Conservation (phyloP, 78 protist genomes). For the Dictyostelium discoideum region dicty_2.7 NC_007088.5:2573501-2574000, state of each 20-base stretch:
- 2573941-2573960: slow-evolving; percentile 80
- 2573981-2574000: slow-evolving; percentile 80
- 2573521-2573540: slow-evolving; percentile 90
- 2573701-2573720: slow-evolving; percentile 87
- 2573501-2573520: slow-evolving; percentile 89
- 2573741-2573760: slow-evolving; percentile 71
- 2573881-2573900: slow-evolving; percentile 71
- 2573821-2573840: slow-evolving; percentile 90
- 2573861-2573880: slow-evolving; percentile 92
- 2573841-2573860: slow-evolving; percentile 93
- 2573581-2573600: slow-evolving; percentile 79
- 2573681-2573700: slow-evolving; percentile 73
- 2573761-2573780: slow-evolving; percentile 87
- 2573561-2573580: slow-evolving; percentile 39
- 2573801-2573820: slow-evolving; percentile 80
- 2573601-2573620: slow-evolving; percentile 80
- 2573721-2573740: slow-evolving; percentile 78
- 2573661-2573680: slow-evolving; percentile 61
- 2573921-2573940: slow-evolving; percentile 82
- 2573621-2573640: slow-evolving; percentile 50
- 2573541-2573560: slow-evolving; percentile 85
- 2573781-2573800: slow-evolving; percentile 81
- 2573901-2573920: slow-evolving; percentile 70
- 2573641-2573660: slow-evolving; percentile 52
- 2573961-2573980: slow-evolving; percentile 76